These are phyloP conservation scores for Lactuca sativa DNA, from an alignment of 129 eudicot genomes.

Conservation along the genomic window DNA sequence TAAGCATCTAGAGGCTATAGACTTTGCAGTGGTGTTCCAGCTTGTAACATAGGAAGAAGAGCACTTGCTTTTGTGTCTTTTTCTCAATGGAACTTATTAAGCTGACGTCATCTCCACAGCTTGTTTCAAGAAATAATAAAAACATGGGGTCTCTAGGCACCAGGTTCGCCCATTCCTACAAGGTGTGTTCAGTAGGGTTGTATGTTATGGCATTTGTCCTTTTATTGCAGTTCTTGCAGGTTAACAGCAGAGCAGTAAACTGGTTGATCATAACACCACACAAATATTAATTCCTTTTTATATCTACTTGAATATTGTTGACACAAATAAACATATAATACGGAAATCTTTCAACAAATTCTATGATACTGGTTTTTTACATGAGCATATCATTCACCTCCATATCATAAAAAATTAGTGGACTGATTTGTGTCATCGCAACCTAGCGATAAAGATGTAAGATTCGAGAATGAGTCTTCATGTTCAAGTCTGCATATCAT, in stretches of 20 bases:
- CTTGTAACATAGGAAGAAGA: conserved; percentile 34
- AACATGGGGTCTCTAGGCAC: neutral
- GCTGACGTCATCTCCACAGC: conserved; percentile 20
- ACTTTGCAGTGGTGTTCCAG: conserved; percentile 36
- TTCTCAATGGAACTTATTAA: conserved; percentile 15
- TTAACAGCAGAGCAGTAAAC: conserved; percentile 9
- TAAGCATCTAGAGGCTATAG: conserved; percentile 16
- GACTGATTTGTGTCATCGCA: too few species aligned
- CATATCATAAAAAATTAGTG: too few species aligned
- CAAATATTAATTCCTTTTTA: neutral
- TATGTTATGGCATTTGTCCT: conserved; percentile 27
- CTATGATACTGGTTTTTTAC: conserved; percentile 7
- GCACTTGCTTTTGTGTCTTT: conserved; percentile 29
- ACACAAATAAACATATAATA: neutral
- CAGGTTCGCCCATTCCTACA: conserved; percentile 36
- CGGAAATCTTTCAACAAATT: neutral
- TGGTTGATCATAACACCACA: conserved; percentile 18
- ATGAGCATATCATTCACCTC: neutral
- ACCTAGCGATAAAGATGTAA: too few species aligned
- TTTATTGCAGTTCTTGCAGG: conserved; percentile 28
- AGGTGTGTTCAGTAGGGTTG: conserved; percentile 38
- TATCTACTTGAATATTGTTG: conserved; percentile 12
- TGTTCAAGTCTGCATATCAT: too few species aligned
- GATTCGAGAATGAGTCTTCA: too few species aligned
- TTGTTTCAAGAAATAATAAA: conserved; percentile 7